Evolutionary conservation across 345 rosid species (phyloP), one percentile per base, ranked within the genome.

Genomic region (Hibiscus trionum): DNA sequence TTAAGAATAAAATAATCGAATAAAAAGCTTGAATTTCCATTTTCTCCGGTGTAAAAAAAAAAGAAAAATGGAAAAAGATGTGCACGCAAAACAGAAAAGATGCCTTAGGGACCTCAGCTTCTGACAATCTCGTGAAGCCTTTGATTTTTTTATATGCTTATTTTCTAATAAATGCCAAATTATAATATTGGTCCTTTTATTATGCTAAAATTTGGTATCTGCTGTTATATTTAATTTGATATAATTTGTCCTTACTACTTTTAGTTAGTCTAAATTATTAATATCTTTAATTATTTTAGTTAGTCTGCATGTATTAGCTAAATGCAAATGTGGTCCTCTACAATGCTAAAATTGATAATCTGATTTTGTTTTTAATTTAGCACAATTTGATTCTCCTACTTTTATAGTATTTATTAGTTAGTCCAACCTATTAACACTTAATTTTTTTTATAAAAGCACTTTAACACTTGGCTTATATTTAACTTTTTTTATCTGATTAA

Each of bases 121-220:
- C 78, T 72, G 82, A 76, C 84, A 72, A 29, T 60, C 82, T 72
- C 79, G 77, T 72, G 85, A 77, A 75, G 47, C 77, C 66, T 33
- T 66, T 16, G 47, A 21, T 52, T 78, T 60, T 60, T 27, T 26
- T 58, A 46, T 37, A 55, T 3, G 55, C 21, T 58, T 31, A 46
- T 49, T 49, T 49, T 49, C 12, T 49, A 49, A 50, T 50, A 50
- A 50, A 16, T 16, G 7, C 5, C 7, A 15, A 15, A 50, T 50
- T 50, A 14, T 16, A 16, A 14, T 50, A 4, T 14, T n/a, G 56
- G 19, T 50, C 58, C 58, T 9, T 55, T 3, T 55, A 55, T 55
- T 55, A n/a, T 55, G 7, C 58, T 55, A 50, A 14, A 16, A 50
- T 50, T 50, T 2, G 17, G 17, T 0, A 15, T 50, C 56, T 5